Conservation (phyloP, 805 yeast genomes). For the Metschnikowia kunwiensis region DNA sequence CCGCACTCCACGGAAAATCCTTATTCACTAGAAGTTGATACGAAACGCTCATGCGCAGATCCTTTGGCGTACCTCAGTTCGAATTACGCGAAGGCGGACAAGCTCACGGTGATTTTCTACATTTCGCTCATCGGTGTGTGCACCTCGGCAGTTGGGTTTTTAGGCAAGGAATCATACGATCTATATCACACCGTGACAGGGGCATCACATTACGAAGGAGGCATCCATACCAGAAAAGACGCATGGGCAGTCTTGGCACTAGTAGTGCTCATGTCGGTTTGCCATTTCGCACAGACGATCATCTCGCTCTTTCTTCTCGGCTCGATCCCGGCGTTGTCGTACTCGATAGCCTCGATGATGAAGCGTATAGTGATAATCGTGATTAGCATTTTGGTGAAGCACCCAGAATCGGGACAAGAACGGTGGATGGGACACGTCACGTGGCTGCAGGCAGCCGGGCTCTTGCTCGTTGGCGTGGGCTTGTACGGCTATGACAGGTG, state of each 20-base stretch:
- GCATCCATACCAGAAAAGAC: neutral
- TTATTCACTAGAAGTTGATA: neutral
- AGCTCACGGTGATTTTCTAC: conserved; percentile 74
- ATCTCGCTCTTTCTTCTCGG: conserved; percentile 80
- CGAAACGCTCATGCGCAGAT: conserved; percentile 10
- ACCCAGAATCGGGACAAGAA: conserved; percentile 22
- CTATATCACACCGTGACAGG: conserved; percentile 8
- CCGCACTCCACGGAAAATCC: neutral
- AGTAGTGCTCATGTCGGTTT: conserved; percentile 62
- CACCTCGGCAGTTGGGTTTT: conserved; percentile 72
- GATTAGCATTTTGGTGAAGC: conserved; percentile 55
- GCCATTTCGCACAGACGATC: conserved; percentile 77
- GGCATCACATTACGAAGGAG: neutral
- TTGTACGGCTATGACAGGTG: conserved; percentile 63
- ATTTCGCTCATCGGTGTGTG: conserved; percentile 71
- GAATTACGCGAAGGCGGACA: conserved; percentile 56
- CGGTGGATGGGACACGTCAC: conserved; percentile 39
- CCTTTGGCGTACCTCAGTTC: conserved; percentile 18
- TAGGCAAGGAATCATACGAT: conserved; percentile 55
- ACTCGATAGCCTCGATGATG: conserved; percentile 83
- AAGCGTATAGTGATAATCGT: conserved; percentile 83
- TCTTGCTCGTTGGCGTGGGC: conserved; percentile 52
- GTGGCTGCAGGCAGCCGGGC: conserved; percentile 45
- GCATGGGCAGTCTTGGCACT: conserved; percentile 41
- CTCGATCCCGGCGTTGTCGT: conserved; percentile 76